Percentiles rank a stretch among this genome's conserved stretches.
Conservation (phyloP, 768 basidiomycete genomes). For the Leccinum obscurum region DNA sequence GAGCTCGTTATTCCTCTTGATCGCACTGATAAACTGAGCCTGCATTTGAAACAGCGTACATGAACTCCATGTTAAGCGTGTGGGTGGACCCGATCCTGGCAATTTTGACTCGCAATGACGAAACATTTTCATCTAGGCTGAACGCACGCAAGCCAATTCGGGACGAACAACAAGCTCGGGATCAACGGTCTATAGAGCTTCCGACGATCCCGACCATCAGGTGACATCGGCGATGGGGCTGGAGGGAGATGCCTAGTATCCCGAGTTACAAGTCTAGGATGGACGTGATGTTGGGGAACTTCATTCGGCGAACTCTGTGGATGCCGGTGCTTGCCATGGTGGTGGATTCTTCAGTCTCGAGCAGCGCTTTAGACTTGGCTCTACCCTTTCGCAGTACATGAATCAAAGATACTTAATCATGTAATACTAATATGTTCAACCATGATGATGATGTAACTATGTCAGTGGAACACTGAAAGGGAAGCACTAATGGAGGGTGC, state of each 20-base stretch:
- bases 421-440: not conserved
- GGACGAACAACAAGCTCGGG: slow-evolving; percentile 9
- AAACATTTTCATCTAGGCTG: slow-evolving; percentile 1
- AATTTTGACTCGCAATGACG: not conserved
- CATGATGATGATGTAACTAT: not conserved
- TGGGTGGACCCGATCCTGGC: slow-evolving; percentile 7
- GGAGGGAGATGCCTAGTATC: not conserved
- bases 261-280: not conserved
- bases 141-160: slow-evolving; percentile 22
- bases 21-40: not conserved
- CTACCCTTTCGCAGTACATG: not conserved
- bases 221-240: not conserved
- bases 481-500: not conserved
- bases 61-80: slow-evolving; percentile 28
- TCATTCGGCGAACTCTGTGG: not conserved
- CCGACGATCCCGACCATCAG: not conserved
- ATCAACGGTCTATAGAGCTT: not conserved
- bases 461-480: not conserved
- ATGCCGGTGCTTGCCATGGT: not conserved
- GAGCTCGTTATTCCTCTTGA: not conserved
- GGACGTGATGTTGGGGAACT: not conserved
- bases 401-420: not conserved
- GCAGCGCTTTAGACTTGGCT: not conserved
- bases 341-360: not conserved
- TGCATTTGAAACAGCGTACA: slow-evolving; percentile 13